Conservation (phyloP, 1,284 basidiomycete genomes). For the Acaromyces ingoldii region DNA sequence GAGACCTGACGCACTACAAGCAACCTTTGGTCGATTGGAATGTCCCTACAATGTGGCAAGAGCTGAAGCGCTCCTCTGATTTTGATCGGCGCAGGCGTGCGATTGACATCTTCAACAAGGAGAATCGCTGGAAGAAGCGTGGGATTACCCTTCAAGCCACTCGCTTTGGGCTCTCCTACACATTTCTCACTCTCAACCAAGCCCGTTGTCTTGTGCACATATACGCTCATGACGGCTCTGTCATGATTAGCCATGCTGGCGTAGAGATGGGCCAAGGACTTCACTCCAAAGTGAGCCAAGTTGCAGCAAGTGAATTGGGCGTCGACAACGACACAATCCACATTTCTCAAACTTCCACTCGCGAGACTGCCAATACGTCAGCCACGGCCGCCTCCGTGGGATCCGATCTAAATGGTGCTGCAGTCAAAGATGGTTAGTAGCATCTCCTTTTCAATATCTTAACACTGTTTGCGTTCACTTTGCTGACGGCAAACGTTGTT, state of each 20-base stretch:
- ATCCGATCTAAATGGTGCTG: constrained; percentile 38
- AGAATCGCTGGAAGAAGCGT: constrained; percentile 49
- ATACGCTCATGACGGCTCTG: constrained; percentile 47
- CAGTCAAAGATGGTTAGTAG: constrained; percentile 50
- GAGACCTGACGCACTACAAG: constrained; percentile 49
- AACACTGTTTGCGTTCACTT: too few species aligned
- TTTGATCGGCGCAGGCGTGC: constrained; percentile 37
- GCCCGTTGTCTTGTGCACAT: constrained; percentile 50
- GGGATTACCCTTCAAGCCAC: constrained; percentile 50
- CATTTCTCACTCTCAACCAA: constrained; percentile 50
- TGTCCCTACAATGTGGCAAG: constrained; percentile 48
- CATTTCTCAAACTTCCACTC: constrained; percentile 44
- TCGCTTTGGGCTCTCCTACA: constrained; percentile 52
- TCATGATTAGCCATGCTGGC: constrained; percentile 45
- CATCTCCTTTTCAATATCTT: too few species aligned
- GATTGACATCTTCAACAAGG: constrained; percentile 48
- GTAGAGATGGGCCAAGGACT: constrained; percentile 49
- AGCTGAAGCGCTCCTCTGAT: constrained; percentile 33
- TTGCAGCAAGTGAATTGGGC: constrained; percentile 43
- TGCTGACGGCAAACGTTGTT: too few species aligned
- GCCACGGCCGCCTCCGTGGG: constrained; percentile 44
- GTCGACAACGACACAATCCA: constrained; percentile 44
- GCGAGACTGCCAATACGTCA: constrained; percentile 49
- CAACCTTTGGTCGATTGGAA: constrained; percentile 52
- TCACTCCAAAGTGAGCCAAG: constrained; percentile 42